Conservation (phyloP, 2,329 filamentous ascomycete genomes). For the Penicillium italicum region DNA sequence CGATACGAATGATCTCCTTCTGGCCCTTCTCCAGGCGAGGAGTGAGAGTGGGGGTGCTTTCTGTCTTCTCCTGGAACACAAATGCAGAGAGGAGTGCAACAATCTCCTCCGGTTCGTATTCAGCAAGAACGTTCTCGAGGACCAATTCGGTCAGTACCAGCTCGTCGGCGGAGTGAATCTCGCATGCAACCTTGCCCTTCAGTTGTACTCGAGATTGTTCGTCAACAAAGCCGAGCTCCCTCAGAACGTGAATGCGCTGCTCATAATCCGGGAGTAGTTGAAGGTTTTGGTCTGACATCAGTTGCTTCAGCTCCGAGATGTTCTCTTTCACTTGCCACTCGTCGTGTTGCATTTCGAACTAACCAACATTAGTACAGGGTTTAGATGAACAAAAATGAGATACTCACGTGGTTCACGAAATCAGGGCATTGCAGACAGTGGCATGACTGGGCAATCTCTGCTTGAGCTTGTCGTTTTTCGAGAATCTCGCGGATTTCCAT, state of each 20-base stretch:
- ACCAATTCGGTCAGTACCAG: slow-evolving; percentile 93
- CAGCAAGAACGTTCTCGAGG: slow-evolving; percentile 90
- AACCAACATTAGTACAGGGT: slow-evolving; percentile 2
- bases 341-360: slow-evolving; percentile 95
- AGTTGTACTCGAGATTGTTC: slow-evolving; percentile 81
- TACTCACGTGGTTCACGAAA: slow-evolving; percentile 81
- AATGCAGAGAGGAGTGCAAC: slow-evolving; percentile 90
- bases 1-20: slow-evolving; percentile 81
- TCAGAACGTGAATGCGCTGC: slow-evolving; percentile 86
- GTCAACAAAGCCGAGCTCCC: slow-evolving; percentile 89
- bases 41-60: slow-evolving; percentile 73
- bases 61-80: slow-evolving; percentile 97
- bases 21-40: slow-evolving; percentile 77
- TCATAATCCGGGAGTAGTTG: slow-evolving; percentile 95
- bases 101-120: slow-evolving; percentile 94
- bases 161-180: slow-evolving; percentile 96
- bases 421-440: slow-evolving; percentile 67
- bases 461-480: slow-evolving; percentile 64
- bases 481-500: slow-evolving; percentile 76
- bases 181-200: slow-evolving; percentile 97
- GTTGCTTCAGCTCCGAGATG: slow-evolving; percentile 77
- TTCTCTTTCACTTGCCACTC: slow-evolving; percentile 96
- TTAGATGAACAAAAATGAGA: not conserved
- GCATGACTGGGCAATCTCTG: slow-evolving; percentile 60
- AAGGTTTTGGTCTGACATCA: slow-evolving; percentile 94